Conservation (phyloP, 2,329 filamentous ascomycete genomes). For the Nemania abortiva region DNA sequence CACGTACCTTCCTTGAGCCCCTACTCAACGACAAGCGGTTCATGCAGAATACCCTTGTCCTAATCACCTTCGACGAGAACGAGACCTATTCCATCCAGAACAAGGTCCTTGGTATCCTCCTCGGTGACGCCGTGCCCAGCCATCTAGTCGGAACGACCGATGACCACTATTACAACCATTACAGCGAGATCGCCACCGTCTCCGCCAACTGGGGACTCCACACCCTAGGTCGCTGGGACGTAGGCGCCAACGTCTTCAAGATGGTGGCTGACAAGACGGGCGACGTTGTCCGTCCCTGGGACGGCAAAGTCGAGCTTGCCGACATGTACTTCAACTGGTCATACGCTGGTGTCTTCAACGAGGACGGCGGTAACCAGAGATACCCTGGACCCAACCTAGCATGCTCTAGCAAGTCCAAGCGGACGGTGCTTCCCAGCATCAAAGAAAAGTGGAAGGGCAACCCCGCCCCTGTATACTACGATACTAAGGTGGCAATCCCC, state of each 20-base stretch:
- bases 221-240: constrained; percentile 78
- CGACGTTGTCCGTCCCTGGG: constrained; percentile 61
- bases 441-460: constrained; percentile 55
- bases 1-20: constrained; percentile 74
- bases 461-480: constrained; percentile 58
- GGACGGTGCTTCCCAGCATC: constrained; percentile 56
- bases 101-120: constrained; percentile 75
- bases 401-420: constrained; percentile 42
- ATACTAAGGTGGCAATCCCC: constrained; percentile 54
- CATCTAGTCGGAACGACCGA: constrained; percentile 77
- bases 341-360: constrained; percentile 64
- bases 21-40: constrained; percentile 77
- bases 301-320: constrained; percentile 52
- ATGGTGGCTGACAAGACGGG: constrained; percentile 71
- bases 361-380: constrained; percentile 50
- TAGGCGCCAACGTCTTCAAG: constrained; percentile 76
- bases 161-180: constrained; percentile 78
- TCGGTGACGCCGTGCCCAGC: constrained; percentile 78
- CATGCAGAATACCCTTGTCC: constrained; percentile 79
- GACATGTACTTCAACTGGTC: constrained; percentile 65
- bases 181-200: constrained; percentile 75
- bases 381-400: constrained; percentile 58
- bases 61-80: constrained; percentile 85
- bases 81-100: constrained; percentile 76
- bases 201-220: constrained; percentile 77